Percentiles rank a stretch among this genome's conserved stretches.
Conservation (phyloP, 768 basidiomycete genomes). For the Nidularia pulvinata region DNA sequence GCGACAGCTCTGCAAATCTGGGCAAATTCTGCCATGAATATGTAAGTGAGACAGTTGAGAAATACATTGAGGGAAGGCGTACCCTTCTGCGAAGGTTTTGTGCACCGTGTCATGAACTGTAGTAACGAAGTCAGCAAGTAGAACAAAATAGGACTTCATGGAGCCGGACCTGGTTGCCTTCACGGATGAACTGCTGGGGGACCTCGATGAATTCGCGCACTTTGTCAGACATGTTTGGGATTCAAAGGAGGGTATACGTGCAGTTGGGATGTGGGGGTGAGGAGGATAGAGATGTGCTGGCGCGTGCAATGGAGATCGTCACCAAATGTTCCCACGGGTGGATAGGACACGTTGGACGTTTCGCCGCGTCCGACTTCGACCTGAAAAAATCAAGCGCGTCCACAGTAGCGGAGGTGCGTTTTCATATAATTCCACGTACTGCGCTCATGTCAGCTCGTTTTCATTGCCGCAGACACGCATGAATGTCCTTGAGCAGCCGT, state of each 20-base stretch:
- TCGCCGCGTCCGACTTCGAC: too few species aligned
- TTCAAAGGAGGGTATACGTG: constrained; percentile 15
- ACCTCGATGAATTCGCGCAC: constrained; percentile 88
- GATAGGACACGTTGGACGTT: too few species aligned
- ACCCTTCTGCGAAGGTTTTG: constrained; percentile 98
- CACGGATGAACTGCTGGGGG: constrained; percentile 89
- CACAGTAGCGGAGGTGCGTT: too few species aligned
- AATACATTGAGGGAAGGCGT: constrained; percentile 12
- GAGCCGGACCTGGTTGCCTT: constrained; percentile 86
- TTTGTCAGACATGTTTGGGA: constrained; percentile 81
- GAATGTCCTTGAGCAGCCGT: constrained; percentile 60
- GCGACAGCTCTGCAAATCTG: constrained; percentile 97
- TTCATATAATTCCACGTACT: too few species aligned
- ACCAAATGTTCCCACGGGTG: too few species aligned
- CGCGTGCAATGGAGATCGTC: constrained; percentile 6
- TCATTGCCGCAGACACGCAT: constrained; percentile 39
- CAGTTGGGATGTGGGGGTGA: constrained; percentile 27
- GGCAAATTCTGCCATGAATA: constrained; percentile 72
- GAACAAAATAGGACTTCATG: neutral
- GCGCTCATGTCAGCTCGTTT: too few species aligned
- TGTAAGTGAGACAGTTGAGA: neutral
- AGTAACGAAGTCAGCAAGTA: constrained; percentile 7
- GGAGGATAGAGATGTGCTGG: constrained; percentile 1
- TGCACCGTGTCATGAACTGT: constrained; percentile 96
- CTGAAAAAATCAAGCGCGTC: too few species aligned